Conservation (phyloP, 495 filamentous ascomycete species). For the Polyplosphaeria fusca region DNA sequence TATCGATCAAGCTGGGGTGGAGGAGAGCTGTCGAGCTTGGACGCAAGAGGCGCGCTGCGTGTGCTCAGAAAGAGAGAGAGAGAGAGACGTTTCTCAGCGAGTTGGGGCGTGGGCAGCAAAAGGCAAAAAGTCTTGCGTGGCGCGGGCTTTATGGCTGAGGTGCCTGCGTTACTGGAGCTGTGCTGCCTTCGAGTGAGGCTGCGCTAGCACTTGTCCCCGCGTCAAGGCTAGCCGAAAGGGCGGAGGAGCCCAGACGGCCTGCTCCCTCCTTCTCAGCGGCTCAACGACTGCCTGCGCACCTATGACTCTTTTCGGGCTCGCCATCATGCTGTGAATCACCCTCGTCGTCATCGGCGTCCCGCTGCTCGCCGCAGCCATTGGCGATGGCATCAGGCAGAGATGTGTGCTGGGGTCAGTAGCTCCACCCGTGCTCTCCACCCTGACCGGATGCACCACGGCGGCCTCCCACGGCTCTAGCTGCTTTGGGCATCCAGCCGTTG, state of each 20-base stretch:
- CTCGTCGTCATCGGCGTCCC: background rate
- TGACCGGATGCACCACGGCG: too few species aligned
- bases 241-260: background rate
- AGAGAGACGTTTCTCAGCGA: background rate
- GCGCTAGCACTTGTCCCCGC: background rate
- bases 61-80: background rate
- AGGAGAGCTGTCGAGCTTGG: background rate
- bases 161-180: background rate
- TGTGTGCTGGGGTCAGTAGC: too few species aligned
- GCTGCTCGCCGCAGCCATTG: too few species aligned
- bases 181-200: slow-evolving; percentile 1
- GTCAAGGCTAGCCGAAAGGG: background rate
- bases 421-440: too few species aligned
- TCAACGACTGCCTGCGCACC: background rate
- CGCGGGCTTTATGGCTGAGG: slow-evolving; percentile 1
- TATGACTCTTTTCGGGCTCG: background rate
- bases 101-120: background rate
- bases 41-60: background rate
- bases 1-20: slow-evolving; percentile 13
- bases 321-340: background rate
- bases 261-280: background rate
- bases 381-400: too few species aligned
- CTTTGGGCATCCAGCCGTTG: too few species aligned
- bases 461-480: too few species aligned
- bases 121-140: background rate